Evolutionary conservation across 2,329 filamentous ascomycete genomes (phyloP), one percentile per base, ranked within the genome.

Genomic region (Didymella exigua): DNA sequence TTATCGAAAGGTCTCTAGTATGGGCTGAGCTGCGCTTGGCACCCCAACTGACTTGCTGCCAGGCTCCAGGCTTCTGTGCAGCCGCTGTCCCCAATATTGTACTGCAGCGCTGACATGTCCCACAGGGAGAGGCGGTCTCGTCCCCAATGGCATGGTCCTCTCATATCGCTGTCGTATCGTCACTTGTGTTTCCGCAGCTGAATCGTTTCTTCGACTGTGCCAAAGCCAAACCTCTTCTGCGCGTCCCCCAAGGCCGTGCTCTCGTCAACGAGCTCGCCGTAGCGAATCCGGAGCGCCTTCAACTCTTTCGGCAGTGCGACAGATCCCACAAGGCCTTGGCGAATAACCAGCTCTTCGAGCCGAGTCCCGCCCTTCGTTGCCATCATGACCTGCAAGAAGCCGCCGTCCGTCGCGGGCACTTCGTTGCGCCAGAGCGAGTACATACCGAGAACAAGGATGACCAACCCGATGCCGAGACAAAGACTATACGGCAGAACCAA

Each of bases 361-460:
- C n/a, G 53, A 5, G 53, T 59, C 6, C 41, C 24, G 2, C 59
- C 56, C 14, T n/a, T 51, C 4, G 49, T 61, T 18, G 59, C 19
- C 29, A 47, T 57, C 56, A 59, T 49, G 30, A 58, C 44, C 16
- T 62, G 56, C 14, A 62, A 23, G 29, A 62, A 62, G 1, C 59
- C 59, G 9, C 56, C 56, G 34, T 62, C 57, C 1, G 37, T 33
- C 7, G 54, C 54, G 0, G 47, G 31, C 0, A 46, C 30, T 11
- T 54, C 56, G 13, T 58, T 62, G 5, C 24, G 16, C 14, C 5
- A 6, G 10, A 62, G 26, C 5, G 59, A 40, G 26, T 36, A 51
- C 13, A 58, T 29, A 2, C 38, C 56, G 3, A 62, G 42, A 18
- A 18, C 45, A 10, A 42, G 36, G 27, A 50, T 56, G 5, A 46